Conservation (phyloP, 129 eudicot species). For the Lactuca saligna region DNA sequence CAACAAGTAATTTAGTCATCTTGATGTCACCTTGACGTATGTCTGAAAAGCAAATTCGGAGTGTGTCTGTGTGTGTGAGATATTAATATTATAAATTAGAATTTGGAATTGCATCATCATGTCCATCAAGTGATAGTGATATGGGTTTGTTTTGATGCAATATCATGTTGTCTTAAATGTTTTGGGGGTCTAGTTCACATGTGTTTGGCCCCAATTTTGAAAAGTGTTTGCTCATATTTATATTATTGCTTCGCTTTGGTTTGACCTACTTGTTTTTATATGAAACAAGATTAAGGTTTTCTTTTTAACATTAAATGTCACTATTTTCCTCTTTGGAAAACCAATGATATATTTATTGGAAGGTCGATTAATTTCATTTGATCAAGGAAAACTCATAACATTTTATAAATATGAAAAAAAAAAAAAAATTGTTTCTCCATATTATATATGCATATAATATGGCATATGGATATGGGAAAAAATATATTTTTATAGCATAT, state of each 20-base stretch:
- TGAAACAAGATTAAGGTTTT: neutral
- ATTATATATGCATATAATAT: too few relatives aligned
- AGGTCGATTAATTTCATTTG: too few relatives aligned
- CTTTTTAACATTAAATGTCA: neutral
- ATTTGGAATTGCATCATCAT: slow-evolving; percentile 1
- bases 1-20: neutral
- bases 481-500: too few relatives aligned
- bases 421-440: too few relatives aligned
- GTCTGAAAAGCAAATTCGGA: slow-evolving; percentile 14
- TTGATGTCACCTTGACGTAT: slow-evolving; percentile 21
- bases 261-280: slow-evolving; percentile 23
- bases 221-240: slow-evolving; percentile 30
- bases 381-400: too few relatives aligned
- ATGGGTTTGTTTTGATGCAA: slow-evolving; percentile 28
- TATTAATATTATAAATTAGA: slow-evolving; percentile 20
- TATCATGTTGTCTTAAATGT: slow-evolving; percentile 22
- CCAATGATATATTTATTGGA: neutral
- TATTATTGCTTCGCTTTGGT: slow-evolving; percentile 20
- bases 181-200: slow-evolving; percentile 35
- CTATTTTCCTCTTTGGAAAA: neutral
- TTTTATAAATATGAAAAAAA: too few relatives aligned
- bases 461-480: too few relatives aligned
- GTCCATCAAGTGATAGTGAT: slow-evolving; percentile 24
- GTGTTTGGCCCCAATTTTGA: slow-evolving; percentile 32
- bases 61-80: neutral